These are phyloP conservation scores for Usnea hakonensis DNA, from an alignment of 495 filamentous ascomycete species.

Conservation along the genomic window DNA sequence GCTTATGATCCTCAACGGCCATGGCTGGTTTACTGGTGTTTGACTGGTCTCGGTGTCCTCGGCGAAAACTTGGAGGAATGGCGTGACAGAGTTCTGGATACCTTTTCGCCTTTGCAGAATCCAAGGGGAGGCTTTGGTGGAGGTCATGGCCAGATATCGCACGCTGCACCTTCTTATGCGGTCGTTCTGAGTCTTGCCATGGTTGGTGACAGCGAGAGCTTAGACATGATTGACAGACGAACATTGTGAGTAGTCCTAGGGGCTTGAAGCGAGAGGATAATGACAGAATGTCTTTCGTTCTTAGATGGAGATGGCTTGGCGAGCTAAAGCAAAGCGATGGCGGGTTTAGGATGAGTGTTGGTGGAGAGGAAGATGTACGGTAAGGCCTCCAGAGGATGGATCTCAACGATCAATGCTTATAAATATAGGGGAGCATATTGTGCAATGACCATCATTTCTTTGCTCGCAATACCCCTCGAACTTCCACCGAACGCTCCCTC, in stretches of 20 bases:
- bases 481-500: conserved; percentile 57
- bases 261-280: neutral
- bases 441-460: conserved; percentile 69
- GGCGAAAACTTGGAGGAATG: conserved; percentile 68
- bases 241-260: conserved; percentile 51
- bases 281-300: conserved; percentile 17
- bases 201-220: conserved; percentile 64
- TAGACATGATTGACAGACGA: conserved; percentile 68
- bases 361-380: conserved; percentile 89
- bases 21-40: conserved; percentile 90
- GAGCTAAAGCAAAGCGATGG: conserved; percentile 75
- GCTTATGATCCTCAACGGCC: conserved; percentile 74
- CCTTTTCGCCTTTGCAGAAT: conserved; percentile 75
- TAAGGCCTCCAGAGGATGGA: conserved; percentile 32
- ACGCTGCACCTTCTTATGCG: conserved; percentile 83
- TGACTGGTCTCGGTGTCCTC: conserved; percentile 62
- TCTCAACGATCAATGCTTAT: conserved; percentile 17
- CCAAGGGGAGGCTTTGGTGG: conserved; percentile 81
- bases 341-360: conserved; percentile 69
- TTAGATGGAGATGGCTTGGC: conserved; percentile 77
- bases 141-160: conserved; percentile 81
- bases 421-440: conserved; percentile 73
- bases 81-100: conserved; percentile 59
- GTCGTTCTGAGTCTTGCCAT: conserved; percentile 67
- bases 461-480: conserved; percentile 74